phyloP scores from a whole-genome alignment of 495 filamentous ascomycete species.

The Xylaria intraflava region DNA sequence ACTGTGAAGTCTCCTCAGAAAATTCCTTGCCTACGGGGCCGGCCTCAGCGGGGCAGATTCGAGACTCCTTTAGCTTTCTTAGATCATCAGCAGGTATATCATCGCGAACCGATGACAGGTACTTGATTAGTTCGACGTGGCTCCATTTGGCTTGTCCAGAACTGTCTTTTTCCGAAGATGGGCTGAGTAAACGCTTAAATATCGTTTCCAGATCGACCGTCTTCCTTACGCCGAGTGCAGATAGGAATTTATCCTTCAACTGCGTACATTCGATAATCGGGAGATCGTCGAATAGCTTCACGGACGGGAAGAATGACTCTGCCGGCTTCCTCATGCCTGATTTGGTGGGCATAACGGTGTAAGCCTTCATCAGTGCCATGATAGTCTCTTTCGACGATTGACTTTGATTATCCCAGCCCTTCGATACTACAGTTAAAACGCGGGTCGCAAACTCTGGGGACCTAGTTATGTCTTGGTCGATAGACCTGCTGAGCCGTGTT shows the following conservation, averaged over 20 bases:
- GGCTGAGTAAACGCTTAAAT: slow-evolving; percentile 72
- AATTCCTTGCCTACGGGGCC: slow-evolving; percentile 39
- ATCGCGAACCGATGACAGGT: slow-evolving; percentile 78
- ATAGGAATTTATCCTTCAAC: slow-evolving; percentile 84
- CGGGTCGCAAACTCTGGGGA: slow-evolving; percentile 69
- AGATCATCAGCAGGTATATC: slow-evolving; percentile 87
- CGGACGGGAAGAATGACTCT: slow-evolving; percentile 87
- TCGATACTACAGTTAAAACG: slow-evolving; percentile 75
- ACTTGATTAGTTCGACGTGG: slow-evolving; percentile 90
- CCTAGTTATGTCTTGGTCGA: slow-evolving; percentile 52
- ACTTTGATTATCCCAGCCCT: slow-evolving; percentile 75
- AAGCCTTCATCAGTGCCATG: slow-evolving; percentile 51
- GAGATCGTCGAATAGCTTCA: slow-evolving; percentile 89
- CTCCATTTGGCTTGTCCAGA: slow-evolving; percentile 62
- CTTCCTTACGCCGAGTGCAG: slow-evolving; percentile 71
- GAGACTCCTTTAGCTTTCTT: slow-evolving; percentile 64
- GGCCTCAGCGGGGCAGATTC: slow-evolving; percentile 76
- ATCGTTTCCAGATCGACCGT: slow-evolving; percentile 92
- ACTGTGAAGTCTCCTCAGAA: slow-evolving; percentile 36
- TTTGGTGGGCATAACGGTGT: slow-evolving; percentile 83
- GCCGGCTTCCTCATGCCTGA: slow-evolving; percentile 79
- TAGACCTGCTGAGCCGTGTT: slow-evolving; percentile 37
- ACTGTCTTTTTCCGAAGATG: slow-evolving; percentile 37
- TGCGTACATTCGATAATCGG: slow-evolving; percentile 69
- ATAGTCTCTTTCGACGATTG: slow-evolving; percentile 58